A percentile compares a stretch with the other conserved stretches of the same genome.
phyloP scores from a whole-genome alignment of 1,284 basidiomycete species.

The Ustilago trichophora region DNA sequence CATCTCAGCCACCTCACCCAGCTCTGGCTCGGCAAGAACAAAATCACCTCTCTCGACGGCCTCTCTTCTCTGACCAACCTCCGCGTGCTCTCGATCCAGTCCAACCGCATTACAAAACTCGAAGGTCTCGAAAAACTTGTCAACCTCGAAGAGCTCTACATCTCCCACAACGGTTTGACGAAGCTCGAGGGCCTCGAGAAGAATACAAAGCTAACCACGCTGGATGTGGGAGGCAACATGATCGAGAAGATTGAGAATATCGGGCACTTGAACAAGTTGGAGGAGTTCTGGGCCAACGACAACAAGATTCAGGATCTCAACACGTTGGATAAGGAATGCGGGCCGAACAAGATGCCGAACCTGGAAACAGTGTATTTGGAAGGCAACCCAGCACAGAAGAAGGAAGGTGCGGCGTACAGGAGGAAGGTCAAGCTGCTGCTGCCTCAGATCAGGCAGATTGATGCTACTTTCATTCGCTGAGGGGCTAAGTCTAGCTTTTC shows the following conservation, averaged over 20 bases:
- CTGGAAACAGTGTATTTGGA: constrained; percentile 94
- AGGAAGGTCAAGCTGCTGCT: constrained; percentile 88
- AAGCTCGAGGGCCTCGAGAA: constrained; percentile 82
- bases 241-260: constrained; percentile 81
- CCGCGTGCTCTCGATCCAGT: constrained; percentile 76
- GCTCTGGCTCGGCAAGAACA: constrained; percentile 87
- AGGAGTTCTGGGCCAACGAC: constrained; percentile 94
- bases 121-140: constrained; percentile 73
- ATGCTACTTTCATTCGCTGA: constrained; percentile 77
- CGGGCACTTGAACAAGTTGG: constrained; percentile 77
- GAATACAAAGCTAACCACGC: constrained; percentile 74
- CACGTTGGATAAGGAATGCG: constrained; percentile 78
- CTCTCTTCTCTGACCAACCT: constrained; percentile 30
- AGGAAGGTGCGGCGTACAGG: constrained; percentile 81
- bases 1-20: constrained; percentile 84
- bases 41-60: constrained; percentile 57
- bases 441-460: constrained; percentile 90
- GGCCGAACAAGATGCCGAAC: constrained; percentile 70
- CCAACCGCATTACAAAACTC: constrained; percentile 89
- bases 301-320: constrained; percentile 81
- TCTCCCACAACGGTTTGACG: constrained; percentile 90
- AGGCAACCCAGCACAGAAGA: constrained; percentile 86
- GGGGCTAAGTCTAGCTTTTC: background rate
- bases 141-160: constrained; percentile 86
- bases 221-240: constrained; percentile 89